Base-by-base conservation (phyloP, 495 filamentous ascomycete species). In the Lasiosphaeriaceae sp. region DNA sequence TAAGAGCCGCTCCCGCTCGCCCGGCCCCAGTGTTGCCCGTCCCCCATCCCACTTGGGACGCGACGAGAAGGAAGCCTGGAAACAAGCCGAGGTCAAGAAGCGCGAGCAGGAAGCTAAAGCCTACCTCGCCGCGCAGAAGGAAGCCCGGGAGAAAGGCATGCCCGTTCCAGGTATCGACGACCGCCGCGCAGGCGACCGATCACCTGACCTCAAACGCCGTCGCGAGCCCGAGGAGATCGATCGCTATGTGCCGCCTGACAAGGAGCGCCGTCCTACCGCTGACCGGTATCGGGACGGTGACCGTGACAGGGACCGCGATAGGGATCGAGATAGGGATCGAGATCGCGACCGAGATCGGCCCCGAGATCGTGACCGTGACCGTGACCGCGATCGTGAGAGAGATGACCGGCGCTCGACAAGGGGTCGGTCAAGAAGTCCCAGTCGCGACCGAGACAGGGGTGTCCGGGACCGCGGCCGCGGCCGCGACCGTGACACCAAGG, bases 71-170 rank as follows among this genome's bases (percentile, higher is more conserved):
- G 76, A 76, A 64, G 74, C 71, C 2, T 77, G 76, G 77, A 82
- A 81, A 56, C 77, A 77, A 54, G 73, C 71, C 39, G 78, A 80
- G 61, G 76, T 80, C 47, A 80, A 75, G 66, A 75, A 79, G 55
- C 77, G 80, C n/a, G 80, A 82, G 55, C 72, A 76, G 52, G 79
- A 83, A 67, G 80, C 80, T n/a, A 82, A 80, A 58, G 76, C 76
- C 14, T 83, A 82, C 58, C 67, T 81, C 16, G 79, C 78, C 9
- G 78, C 76, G 5, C 77, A 80, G 48, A 77, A 77, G 46, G 78
- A 79, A 51, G 79, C 79, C 19, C 68, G 71, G 11, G 77, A 70
- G 47, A 80, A 81, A 50, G 80, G 79, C 16, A 53, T 80, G 39
- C 77, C 80, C 2, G 56, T 77, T 12, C 76, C 75, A 1, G 75